Percentiles rank a stretch among this genome's conserved stretches.
These are phyloP conservation scores for Debaryomyces prosopidis DNA, from an alignment of 805 yeast species.

Conservation along the genomic window DNA sequence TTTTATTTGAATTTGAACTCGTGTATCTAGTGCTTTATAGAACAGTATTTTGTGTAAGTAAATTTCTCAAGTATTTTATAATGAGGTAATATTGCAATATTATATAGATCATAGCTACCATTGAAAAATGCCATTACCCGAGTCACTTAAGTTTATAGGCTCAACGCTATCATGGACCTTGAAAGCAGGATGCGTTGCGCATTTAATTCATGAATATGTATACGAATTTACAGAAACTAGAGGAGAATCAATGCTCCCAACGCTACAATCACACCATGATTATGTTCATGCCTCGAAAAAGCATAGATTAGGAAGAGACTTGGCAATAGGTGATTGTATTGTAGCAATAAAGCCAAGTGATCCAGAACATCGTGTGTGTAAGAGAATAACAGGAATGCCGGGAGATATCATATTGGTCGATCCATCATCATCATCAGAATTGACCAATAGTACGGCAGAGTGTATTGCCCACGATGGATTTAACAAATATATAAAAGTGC, in stretches of 20 bases:
- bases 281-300: constrained; percentile 74
- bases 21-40: too few species aligned
- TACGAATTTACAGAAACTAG: constrained; percentile 79
- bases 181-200: constrained; percentile 64
- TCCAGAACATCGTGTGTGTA: constrained; percentile 83
- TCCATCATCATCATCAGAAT: constrained; percentile 60
- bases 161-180: constrained; percentile 50
- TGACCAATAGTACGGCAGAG: constrained; percentile 33
- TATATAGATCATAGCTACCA: too few species aligned
- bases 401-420: constrained; percentile 84
- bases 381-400: constrained; percentile 93
- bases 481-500: constrained; percentile 70
- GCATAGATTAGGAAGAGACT: constrained; percentile 61
- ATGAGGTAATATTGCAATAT: too few species aligned
- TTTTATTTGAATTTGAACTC: neutral
- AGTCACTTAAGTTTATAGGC: constrained; percentile 26
- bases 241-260: constrained; percentile 96
- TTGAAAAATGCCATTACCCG: constrained; percentile 13
- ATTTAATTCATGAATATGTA: constrained; percentile 63
- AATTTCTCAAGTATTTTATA: neutral
- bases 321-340: constrained; percentile 80
- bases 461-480: constrained; percentile 37
- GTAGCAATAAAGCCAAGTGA: constrained; percentile 90
- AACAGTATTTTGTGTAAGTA: neutral
- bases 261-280: constrained; percentile 72